Evolutionary conservation across 2,329 filamentous ascomycete species (phyloP), one percentile per base, ranked within the genome.

Genomic region (Fusarium hostae): DNA sequence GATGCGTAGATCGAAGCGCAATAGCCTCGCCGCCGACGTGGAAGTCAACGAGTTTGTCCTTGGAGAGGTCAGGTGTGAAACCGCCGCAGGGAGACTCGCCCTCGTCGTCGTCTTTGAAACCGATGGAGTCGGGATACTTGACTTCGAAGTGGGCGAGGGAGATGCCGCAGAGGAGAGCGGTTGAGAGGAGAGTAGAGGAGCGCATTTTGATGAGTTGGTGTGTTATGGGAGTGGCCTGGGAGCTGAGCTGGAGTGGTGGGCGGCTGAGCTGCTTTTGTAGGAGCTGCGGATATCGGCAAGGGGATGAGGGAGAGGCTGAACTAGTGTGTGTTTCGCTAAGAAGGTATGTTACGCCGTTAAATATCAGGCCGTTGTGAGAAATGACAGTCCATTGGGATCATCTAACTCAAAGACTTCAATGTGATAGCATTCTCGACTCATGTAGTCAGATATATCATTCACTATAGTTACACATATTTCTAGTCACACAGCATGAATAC

Each of bases 1-100:
- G 81, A 75, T 91, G 89, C 6, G 82, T 84, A 11, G 84, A 81
- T 11, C 78, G 79, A 54, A 86, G 75, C 65, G 83, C 82, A 37
- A 90, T 81, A 62, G 85, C 80, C 71, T 89, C 86, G 72, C 88
- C 88, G 72, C 81, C 87, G 64, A 90, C 86, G 76, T 89, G 85
- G 79, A 90, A 90, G 72, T 88, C 85, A 57, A 83, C 82, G 76
- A 89, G 86, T 61, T 86, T 81, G 28, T 80, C 68, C 68, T 81
- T 71, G 50, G 81, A 81, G 58, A 87, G 83, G 69, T 86, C 81
- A 35, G 86, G 81, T 0, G 81, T 80, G 77, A 84, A 84, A 70
- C 87, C 86, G 67, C 89, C 89, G 78, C 89, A 91, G 30, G 88
- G 89, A 1, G 76, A 81, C 9, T 77, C 79, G 73, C 62, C 78